Percentiles rank a stretch among this genome's conserved stretches.
These are phyloP conservation scores for Wolfiporia cocos DNA, from an alignment of 1,284 basidiomycete species.

Conservation along the genomic window DNA sequence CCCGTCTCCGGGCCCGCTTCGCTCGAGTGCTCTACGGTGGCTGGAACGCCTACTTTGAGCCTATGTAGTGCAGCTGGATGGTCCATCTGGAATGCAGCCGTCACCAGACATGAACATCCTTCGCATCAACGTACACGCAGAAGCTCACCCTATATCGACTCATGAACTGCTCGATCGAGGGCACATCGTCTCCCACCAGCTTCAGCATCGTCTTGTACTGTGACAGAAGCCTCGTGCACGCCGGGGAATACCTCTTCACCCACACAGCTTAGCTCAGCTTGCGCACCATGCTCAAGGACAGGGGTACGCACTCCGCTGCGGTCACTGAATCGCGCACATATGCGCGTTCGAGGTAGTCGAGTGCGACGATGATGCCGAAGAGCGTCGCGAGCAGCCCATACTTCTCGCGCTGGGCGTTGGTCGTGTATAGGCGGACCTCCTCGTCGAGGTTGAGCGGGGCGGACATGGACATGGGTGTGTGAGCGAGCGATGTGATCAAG, in stretches of 20 bases:
- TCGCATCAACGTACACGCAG: neutral
- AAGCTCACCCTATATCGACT: slow-evolving; percentile 68
- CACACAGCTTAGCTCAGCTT: slow-evolving; percentile 19
- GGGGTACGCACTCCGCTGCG: slow-evolving; percentile 75
- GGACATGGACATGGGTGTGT: slow-evolving; percentile 19
- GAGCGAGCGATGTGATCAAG: neutral
- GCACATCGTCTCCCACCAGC: slow-evolving; percentile 82
- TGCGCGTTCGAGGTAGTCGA: slow-evolving; percentile 94
- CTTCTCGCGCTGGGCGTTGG: slow-evolving; percentile 86
- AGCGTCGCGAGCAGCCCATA: slow-evolving; percentile 88
- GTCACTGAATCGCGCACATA: slow-evolving; percentile 92
- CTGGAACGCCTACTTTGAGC: slow-evolving; percentile 89
- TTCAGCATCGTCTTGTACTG: slow-evolving; percentile 98
- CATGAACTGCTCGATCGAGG: slow-evolving; percentile 89
- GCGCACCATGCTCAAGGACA: slow-evolving; percentile 5
- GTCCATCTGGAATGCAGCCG: slow-evolving; percentile 69
- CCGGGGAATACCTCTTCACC: slow-evolving; percentile 86
- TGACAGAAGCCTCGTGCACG: slow-evolving; percentile 86
- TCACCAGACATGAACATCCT: neutral
- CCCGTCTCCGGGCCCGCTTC: slow-evolving; percentile 82
- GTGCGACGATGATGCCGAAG: slow-evolving; percentile 85
- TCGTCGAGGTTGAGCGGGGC: slow-evolving; percentile 67
- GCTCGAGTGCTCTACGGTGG: slow-evolving; percentile 91
- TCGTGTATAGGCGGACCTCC: slow-evolving; percentile 87
- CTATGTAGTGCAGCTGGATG: slow-evolving; percentile 89